Base-by-base conservation (phyloP, 2,329 filamentous ascomycete genomes). In the Colletotrichum limetticola region DNA sequence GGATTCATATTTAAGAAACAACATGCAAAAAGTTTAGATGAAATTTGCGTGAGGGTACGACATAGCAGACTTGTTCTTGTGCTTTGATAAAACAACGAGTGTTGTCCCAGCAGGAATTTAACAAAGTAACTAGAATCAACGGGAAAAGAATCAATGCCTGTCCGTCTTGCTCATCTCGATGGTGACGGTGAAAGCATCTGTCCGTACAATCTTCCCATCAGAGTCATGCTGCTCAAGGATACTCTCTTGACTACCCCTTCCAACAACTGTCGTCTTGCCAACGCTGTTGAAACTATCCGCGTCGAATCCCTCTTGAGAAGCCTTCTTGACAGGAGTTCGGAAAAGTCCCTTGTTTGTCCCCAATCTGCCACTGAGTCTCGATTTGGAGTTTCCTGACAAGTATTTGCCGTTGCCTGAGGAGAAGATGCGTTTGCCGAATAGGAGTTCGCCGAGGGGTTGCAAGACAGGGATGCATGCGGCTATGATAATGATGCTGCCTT, bases 401-500 rank as follows among this genome's bases (percentile, higher is more conserved):
- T 56, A 56, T 24, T 37, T 52, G 24, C 65, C 30, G 16, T 42
- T 57, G 35, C 66, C 24, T 19, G 66, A 56, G 35, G 58, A 63
- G 66, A 68, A 68, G 35, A 68, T 68, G 66, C 66, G 66, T 5
- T 63, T 68, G 66, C 66, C 66, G 9, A 68, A 68, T 22, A 46
- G 26, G 26, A 68, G 52, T 22, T 64, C 66, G 26, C 26, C 59
- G 3, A 82, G 78, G 5, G 81, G 81, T 35, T 81, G 79, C 2
- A 83, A 77, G 14, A 81, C 76, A 7, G 81, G 81, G 35, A 82
- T 80, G 37, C 78, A 82, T 35, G 78, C 78, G 3, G 81, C 81
- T 42, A 82, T 82, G 58, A 82, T 82, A 37, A 82, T 80, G 52
- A 77, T 79, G 53, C 76, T 78, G 7, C 79, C 78, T 72, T 83